phyloP scores from a whole-genome alignment of 495 filamentous ascomycete genomes.

The Xylaria palmicola region DNA sequence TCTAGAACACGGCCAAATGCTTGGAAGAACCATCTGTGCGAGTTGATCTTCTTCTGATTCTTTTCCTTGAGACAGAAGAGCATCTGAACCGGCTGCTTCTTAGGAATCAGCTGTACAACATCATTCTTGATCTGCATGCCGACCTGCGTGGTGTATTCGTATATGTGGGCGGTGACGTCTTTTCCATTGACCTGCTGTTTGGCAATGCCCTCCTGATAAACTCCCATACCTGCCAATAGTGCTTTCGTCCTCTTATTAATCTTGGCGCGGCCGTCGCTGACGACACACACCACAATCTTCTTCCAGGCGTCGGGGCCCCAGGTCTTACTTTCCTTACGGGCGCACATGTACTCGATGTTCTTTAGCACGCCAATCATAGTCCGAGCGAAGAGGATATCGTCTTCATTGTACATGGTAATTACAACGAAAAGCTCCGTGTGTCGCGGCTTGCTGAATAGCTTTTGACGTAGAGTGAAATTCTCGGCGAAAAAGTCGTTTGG shows the following conservation, averaged over 20 bases:
- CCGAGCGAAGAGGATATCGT: constrained; percentile 92
- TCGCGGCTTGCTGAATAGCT: constrained; percentile 87
- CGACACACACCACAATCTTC: constrained; percentile 98
- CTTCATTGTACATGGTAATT: constrained; percentile 99
- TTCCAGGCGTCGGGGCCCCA: constrained; percentile 99
- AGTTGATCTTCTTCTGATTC: constrained; percentile 99
- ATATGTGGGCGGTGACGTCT: constrained; percentile 97
- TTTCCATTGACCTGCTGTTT: constrained; percentile 98
- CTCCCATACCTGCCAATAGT: constrained; percentile 87
- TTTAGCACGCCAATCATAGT: constrained; percentile 98
- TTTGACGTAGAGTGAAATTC: constrained; percentile 91
- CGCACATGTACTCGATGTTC: constrained; percentile 97
- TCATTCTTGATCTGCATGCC: constrained; percentile 84
- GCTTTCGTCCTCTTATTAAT: constrained; percentile 92
- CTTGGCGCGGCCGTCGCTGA: constrained; percentile 97
- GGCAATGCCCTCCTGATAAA: constrained; percentile 97
- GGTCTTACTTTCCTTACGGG: constrained; percentile 83
- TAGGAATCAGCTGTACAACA: constrained; percentile 76
- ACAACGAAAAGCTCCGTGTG: constrained; percentile 98
- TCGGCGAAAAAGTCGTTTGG: constrained; percentile 82
- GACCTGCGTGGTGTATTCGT: constrained; percentile 98
- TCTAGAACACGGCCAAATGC: constrained; percentile 91
- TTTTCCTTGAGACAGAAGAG: constrained; percentile 99
- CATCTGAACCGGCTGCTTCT: constrained; percentile 86
- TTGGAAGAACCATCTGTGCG: constrained; percentile 98